Percentiles rank a stretch among this genome's conserved stretches.
These are phyloP conservation scores for Galerina sulciceps DNA, from an alignment of 768 basidiomycete genomes.

Conservation along the genomic window DNA sequence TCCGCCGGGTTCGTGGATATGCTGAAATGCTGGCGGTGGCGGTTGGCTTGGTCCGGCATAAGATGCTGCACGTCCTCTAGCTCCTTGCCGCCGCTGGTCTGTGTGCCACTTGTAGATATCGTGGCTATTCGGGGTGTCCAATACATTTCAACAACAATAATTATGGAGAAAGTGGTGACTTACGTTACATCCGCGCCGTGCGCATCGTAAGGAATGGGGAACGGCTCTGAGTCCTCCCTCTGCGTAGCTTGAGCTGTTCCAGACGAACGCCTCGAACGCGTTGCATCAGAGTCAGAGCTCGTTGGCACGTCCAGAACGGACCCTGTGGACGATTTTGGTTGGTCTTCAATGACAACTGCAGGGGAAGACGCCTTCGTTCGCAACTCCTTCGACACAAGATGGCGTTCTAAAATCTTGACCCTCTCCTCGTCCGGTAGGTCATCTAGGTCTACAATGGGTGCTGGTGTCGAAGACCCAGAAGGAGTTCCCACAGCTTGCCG, in stretches of 20 bases:
- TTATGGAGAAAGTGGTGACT: conserved; percentile 35
- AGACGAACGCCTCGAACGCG: conserved; percentile 27
- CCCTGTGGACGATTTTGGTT: conserved; percentile 27
- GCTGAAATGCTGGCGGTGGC: conserved; percentile 81
- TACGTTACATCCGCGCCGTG: conserved; percentile 93
- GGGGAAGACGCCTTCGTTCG: conserved; percentile 35
- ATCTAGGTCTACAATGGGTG: conserved; percentile 47
- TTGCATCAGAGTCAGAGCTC: conserved; percentile 22
- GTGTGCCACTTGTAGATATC: conserved; percentile 96
- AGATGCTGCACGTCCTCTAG: conserved; percentile 71
- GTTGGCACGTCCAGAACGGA: conserved; percentile 35
- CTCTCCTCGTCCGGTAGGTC: conserved; percentile 83
- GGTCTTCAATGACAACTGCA: conserved; percentile 14
- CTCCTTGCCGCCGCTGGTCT: conserved; percentile 64
- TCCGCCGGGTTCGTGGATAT: conserved; percentile 94
- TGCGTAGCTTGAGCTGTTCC: conserved; percentile 18
- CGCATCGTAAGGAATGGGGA: conserved; percentile 88
- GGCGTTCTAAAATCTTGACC: conserved; percentile 75
- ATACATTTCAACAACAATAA: not conserved
- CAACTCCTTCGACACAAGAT: conserved; percentile 79
- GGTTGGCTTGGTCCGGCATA: conserved; percentile 61
- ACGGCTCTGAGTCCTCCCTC: conserved; percentile 66
- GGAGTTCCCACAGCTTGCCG: conserved; percentile 14
- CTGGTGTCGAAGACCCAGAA: conserved; percentile 29
- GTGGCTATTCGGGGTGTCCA: conserved; percentile 51